Percentiles rank a stretch among this genome's conserved stretches.
phyloP scores from a whole-genome alignment of 495 filamentous ascomycete genomes.

The Chaetomium tenue region DNA sequence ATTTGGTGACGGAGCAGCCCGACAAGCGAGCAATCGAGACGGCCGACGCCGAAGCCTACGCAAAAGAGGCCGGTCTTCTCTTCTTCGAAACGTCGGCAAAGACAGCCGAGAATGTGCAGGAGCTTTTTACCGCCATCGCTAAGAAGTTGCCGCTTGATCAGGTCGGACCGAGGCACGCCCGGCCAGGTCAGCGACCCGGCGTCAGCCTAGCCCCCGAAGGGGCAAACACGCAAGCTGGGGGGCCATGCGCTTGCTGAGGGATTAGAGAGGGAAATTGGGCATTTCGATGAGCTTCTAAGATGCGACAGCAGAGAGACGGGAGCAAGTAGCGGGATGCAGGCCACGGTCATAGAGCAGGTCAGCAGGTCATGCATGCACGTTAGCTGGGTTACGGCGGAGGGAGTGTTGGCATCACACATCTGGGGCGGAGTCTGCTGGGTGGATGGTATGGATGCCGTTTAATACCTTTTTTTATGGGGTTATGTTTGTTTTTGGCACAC shows the following conservation, averaged over 20 bases:
- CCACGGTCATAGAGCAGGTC: constrained; percentile 25
- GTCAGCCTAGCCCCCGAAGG: constrained; percentile 79
- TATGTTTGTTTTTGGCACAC: constrained; percentile 24
- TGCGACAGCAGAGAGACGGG: constrained; percentile 3
- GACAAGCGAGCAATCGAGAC: constrained; percentile 89
- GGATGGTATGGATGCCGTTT: constrained; percentile 33
- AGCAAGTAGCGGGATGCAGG: constrained; percentile 19
- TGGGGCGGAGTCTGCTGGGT: constrained; percentile 33
- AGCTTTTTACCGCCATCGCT: constrained; percentile 96
- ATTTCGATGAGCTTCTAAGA: not conserved
- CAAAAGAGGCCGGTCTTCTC: constrained; percentile 83
- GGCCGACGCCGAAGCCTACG: constrained; percentile 91
- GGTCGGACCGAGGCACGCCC: constrained; percentile 77
- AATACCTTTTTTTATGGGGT: constrained; percentile 34
- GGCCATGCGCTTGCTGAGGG: constrained; percentile 69
- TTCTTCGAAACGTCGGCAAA: constrained; percentile 99
- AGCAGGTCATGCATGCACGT: no score
- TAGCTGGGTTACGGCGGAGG: not conserved
- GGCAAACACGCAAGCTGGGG: constrained; percentile 68
- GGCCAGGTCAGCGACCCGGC: constrained; percentile 71
- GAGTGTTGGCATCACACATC: constrained; percentile 27
- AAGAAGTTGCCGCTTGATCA: constrained; percentile 96
- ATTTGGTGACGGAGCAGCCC: constrained; percentile 84
- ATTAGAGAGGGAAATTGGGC: not conserved
- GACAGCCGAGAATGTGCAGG: constrained; percentile 90